Evolutionary conservation across 2,329 filamentous ascomycete genomes (phyloP).

Genomic region (Drechslerella coelobrocha): DNA sequence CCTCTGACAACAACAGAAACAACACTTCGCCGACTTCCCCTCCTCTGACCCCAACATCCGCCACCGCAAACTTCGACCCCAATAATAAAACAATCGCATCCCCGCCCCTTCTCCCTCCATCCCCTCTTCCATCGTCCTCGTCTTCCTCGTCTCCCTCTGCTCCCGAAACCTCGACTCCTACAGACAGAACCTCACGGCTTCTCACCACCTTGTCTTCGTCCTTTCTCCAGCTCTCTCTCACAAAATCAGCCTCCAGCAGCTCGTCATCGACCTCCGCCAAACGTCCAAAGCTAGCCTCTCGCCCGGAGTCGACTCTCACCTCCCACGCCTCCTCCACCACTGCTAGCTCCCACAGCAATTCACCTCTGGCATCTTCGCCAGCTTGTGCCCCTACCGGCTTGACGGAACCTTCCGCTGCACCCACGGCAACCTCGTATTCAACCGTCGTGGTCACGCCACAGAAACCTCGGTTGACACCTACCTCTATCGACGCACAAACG

Average conservation of each 20-base stretch:
- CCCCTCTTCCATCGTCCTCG: conserved; percentile 11
- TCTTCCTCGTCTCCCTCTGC: not conserved
- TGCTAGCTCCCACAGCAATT: conserved; percentile 21
- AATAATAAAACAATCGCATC: conserved; percentile 20
- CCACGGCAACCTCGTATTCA: conserved; percentile 51
- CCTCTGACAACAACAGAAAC: conserved; percentile 6
- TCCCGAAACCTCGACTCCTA: conserved; percentile 8
- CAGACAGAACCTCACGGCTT: conserved; percentile 16
- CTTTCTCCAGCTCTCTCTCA: conserved; percentile 38
- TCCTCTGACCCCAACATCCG: conserved; percentile 48
- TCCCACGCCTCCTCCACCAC: conserved; percentile 16
- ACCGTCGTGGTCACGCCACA: conserved; percentile 54
- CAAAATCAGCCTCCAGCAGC: conserved; percentile 17
- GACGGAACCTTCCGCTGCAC: conserved; percentile 44
- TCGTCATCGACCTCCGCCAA: conserved; percentile 28
- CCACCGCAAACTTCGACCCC: conserved; percentile 41
- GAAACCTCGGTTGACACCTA: conserved; percentile 52
- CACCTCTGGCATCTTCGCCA: conserved; percentile 41
- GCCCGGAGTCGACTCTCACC: conserved; percentile 34
- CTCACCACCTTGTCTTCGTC: conserved; percentile 40
- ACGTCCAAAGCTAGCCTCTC: conserved; percentile 31
- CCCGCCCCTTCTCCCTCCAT: conserved; percentile 32
- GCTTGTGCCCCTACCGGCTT: conserved; percentile 32
- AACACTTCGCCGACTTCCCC: conserved; percentile 37
- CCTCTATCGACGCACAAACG: conserved; percentile 50